phyloP scores from a whole-genome alignment of 306 rosid genomes.

The Abrus precatorius region DNA sequence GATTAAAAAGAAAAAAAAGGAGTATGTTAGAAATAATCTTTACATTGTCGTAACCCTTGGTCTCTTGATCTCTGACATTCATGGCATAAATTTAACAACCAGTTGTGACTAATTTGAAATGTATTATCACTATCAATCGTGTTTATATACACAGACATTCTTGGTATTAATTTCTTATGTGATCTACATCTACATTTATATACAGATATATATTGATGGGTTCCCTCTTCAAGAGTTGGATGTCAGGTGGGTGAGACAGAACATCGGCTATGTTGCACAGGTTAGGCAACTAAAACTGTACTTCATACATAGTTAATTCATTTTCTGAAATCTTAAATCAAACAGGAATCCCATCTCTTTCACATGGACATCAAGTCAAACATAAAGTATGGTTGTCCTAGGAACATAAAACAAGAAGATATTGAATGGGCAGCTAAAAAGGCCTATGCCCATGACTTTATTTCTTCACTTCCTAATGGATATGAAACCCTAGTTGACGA shows the following conservation, averaged over 20 bases:
- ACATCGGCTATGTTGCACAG: constrained; percentile 88
- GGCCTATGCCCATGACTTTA: constrained; percentile 87
- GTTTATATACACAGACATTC: neutral
- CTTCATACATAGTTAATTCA: neutral
- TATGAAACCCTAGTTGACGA: constrained; percentile 87
- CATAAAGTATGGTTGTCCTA: constrained; percentile 77
- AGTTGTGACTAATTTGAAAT: constrained; percentile 6
- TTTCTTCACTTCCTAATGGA: constrained; percentile 78
- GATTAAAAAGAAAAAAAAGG: too few species aligned
- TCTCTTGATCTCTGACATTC: constrained; percentile 7
- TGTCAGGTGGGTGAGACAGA: constrained; percentile 85
- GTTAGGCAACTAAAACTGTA: constrained; percentile 55
- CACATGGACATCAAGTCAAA: constrained; percentile 85
- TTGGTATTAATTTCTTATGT: neutral
- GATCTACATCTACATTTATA: constrained; percentile 6
- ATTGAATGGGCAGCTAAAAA: constrained; percentile 84
- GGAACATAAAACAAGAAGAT: constrained; percentile 55
- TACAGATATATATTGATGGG: constrained; percentile 83
- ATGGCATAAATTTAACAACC: constrained; percentile 2
- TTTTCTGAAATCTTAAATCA: constrained; percentile 30
- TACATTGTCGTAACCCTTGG: neutral
- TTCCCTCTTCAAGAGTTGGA: constrained; percentile 76
- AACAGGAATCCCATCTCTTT: constrained; percentile 86
- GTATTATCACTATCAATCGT: neutral
- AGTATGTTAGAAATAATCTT: too few species aligned